phyloP scores from a whole-genome alignment of 371 early-diverging fungal genomes.

The Nosema muscidifuracis region DNA sequence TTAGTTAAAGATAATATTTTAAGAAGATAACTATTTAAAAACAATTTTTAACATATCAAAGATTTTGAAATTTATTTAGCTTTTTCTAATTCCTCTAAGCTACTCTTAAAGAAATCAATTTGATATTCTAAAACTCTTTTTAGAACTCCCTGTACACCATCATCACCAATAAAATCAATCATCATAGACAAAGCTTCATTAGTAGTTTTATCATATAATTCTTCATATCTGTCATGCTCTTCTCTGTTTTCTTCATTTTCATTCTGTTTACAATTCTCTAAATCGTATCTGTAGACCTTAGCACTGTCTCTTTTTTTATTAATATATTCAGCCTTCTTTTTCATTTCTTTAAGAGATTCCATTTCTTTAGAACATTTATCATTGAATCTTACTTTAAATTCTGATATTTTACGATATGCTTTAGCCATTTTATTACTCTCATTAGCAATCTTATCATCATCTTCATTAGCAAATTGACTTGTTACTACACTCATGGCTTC shows the following conservation, averaged over 20 bases:
- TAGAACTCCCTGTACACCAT: constrained; percentile 36
- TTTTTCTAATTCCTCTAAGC: constrained; percentile 38
- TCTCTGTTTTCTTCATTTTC: constrained; percentile 11
- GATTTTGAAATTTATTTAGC: too few species aligned
- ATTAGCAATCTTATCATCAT: constrained; percentile 9
- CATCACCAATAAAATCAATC: constrained; percentile 42
- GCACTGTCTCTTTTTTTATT: constrained; percentile 51
- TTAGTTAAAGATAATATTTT: too few species aligned
- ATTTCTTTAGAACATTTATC: constrained; percentile 29
- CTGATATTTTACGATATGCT: constrained; percentile 46
- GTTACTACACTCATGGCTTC: constrained; percentile 25
- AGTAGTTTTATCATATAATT: constrained; percentile 11
- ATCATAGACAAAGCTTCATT: constrained; percentile 25
- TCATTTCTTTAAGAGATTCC: constrained; percentile 35
- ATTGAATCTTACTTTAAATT: constrained; percentile 52
- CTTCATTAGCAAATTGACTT: constrained; percentile 16
- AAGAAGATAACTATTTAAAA: too few species aligned
- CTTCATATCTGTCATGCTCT: constrained; percentile 2
- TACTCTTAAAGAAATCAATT: constrained; percentile 31
- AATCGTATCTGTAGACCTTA: constrained; percentile 55
- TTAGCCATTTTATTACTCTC: constrained; percentile 30
- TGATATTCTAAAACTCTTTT: constrained; percentile 35
- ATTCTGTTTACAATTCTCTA: constrained; percentile 35
- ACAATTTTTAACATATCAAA: too few species aligned
- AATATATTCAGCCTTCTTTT: constrained; percentile 40